Evolutionary conservation across 257 asterid genomes (phyloP), one percentile per base, ranked within the genome.

Genomic region (Striga asiatica): DNA sequence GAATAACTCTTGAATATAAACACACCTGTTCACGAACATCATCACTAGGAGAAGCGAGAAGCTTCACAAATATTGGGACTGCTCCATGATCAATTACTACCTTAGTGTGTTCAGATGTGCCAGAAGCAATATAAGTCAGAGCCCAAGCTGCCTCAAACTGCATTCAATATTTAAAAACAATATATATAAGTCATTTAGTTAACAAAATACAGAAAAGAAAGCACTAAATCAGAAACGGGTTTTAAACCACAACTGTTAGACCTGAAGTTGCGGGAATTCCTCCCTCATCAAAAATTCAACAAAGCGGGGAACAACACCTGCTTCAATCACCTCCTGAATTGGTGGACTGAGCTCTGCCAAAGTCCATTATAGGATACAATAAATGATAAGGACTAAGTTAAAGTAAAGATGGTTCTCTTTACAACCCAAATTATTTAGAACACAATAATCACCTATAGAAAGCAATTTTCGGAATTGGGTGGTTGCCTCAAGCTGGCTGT

Each of bases 131-230:
- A 70, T 88, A 84, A 4, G 97, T 88, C 69, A 88, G 85, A 20
- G 97, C 97, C 97, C 97, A 88, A 49, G 97, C 95, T 23, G 97
- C 97, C 78, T 88, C 97, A 65, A 88, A 84, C 97, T 88, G 67
- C 5, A 63, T 23, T 7, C 20, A 3, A 50, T 24, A 50, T 23
- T 21, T 12, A n/a, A 28, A 6, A 0, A 29, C 8, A n/a, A 58
- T 6, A 38, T 14, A 21, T 50, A 14, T 37, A 50, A 52, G 57
- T 6, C 3, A 43, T 43, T 6, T 43, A 43, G 8, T 17, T 0
- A 5, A 27, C 5, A 17, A 25, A 12, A n/a, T 3, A 41, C 10
- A 1, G 8, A 29, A 7, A 7, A 11, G 24, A 54, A 41, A 6
- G 0, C 12, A 21, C 8, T 13, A 2, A 5, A 52, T 0, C 19